Percentiles rank a stretch among this genome's conserved stretches.
Conservation (phyloP, 371 early-diverging fungal species). For the Mucor saturninus region DNA sequence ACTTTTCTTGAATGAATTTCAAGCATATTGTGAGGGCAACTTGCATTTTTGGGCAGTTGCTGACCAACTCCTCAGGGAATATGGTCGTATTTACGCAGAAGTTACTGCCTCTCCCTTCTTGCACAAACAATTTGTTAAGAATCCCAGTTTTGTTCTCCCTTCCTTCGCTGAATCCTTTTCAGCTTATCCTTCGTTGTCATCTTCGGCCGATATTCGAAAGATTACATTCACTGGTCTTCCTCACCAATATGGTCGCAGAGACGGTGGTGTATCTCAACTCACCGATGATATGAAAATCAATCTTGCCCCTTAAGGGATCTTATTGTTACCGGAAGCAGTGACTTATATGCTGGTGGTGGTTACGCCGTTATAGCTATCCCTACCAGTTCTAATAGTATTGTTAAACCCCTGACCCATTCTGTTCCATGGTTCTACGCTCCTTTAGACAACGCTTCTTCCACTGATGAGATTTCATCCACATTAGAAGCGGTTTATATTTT, state of each 20-base stretch:
- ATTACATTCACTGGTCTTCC: conserved; percentile 2
- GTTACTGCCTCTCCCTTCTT: not conserved
- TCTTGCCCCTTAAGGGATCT: not conserved
- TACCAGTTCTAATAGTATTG: conserved; percentile 36
- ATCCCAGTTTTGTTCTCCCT: not conserved
- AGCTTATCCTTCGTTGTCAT: conserved; percentile 7
- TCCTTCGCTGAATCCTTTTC: too few relatives aligned
- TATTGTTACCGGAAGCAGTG: conserved; percentile 3
- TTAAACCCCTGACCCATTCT: conserved; percentile 60
- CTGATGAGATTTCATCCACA: not conserved
- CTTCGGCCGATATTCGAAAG: not conserved
- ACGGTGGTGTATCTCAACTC: not conserved
- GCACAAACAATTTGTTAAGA: not conserved
- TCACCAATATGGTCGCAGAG: not conserved
- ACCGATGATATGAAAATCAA: conserved; percentile 1
- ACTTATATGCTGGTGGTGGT: conserved; percentile 3
- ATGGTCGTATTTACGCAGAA: conserved; percentile 1
- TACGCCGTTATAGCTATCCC: conserved; percentile 30
- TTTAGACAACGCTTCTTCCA: not conserved
- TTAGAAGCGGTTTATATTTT: not conserved
- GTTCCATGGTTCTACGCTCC: conserved; percentile 43
- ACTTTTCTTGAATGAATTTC: too few relatives aligned
- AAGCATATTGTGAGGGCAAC: too few relatives aligned
- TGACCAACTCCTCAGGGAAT: not conserved
- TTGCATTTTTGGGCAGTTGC: too few relatives aligned